Conservation (phyloP, 176 grass and related monocot species). For the Bonia amplexicaulis region DNA sequence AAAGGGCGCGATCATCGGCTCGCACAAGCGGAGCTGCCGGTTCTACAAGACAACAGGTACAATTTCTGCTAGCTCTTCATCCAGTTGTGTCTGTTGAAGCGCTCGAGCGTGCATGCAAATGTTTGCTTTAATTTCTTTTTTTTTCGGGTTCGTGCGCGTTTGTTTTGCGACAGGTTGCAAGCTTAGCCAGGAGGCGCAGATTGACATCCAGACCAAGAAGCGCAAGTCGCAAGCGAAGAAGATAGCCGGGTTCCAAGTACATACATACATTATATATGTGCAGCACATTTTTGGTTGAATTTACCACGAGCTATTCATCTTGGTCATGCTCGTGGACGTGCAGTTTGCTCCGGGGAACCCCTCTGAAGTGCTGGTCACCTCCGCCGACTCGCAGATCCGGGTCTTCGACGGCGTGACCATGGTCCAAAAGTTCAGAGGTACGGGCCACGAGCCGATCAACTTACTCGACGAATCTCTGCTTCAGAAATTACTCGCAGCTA, state of each 20-base stretch:
- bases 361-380: slow-evolving; percentile 75
- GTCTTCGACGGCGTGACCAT: slow-evolving; percentile 75
- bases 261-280: not conserved
- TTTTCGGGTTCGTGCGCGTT: too few species aligned
- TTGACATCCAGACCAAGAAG: slow-evolving; percentile 69
- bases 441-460: not conserved
- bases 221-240: slow-evolving; percentile 74
- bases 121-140: not conserved
- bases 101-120: not conserved
- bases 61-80: not conserved
- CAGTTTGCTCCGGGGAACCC: slow-evolving; percentile 73
- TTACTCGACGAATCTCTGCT: not conserved
- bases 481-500: not conserved
- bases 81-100: not conserved
- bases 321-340: too few species aligned
- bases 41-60: slow-evolving; percentile 74
- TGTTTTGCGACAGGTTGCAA: slow-evolving; percentile 47
- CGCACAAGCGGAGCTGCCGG: slow-evolving; percentile 60
- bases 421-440: slow-evolving; percentile 95
- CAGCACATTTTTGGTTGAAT: not conserved
- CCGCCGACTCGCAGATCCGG: slow-evolving; percentile 93
- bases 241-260: slow-evolving; percentile 89
- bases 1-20: slow-evolving; percentile 75
- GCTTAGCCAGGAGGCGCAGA: slow-evolving; percentile 56
- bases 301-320: not conserved